These are phyloP conservation scores for Edaphochlamys debaryana DNA, from an alignment of 139 green algal species.

Conservation along the genomic window DNA sequence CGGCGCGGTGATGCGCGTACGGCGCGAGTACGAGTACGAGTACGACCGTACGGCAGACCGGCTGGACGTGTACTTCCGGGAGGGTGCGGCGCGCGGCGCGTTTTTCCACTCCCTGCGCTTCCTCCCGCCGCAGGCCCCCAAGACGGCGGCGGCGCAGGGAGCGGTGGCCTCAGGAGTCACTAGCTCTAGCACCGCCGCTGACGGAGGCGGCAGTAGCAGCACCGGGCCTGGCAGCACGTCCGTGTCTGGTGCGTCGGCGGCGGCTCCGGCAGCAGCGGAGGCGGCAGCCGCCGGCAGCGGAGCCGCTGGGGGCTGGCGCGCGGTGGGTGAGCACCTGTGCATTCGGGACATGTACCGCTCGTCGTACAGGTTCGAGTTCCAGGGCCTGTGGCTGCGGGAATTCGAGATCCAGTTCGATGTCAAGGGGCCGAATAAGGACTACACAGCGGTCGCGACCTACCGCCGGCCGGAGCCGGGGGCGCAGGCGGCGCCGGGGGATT, in stretches of 20 bases:
- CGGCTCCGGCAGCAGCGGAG: not conserved
- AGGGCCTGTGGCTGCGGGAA: not conserved
- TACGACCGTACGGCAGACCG: conserved; percentile 21
- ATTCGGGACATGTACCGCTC: conserved; percentile 25
- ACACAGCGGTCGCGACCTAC: conserved; percentile 1
- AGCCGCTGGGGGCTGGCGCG: not conserved
- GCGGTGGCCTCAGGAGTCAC: not conserved
- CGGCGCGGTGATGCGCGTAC: conserved; percentile 6
- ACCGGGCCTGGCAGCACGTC: too few relatives aligned
- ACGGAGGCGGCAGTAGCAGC: too few relatives aligned
- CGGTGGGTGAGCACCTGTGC: conserved; percentile 29
- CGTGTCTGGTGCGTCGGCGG: too few relatives aligned
- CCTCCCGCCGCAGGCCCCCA: not conserved
- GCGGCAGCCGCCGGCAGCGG: not conserved
- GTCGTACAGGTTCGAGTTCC: conserved; percentile 27
- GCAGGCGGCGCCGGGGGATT: too few relatives aligned
- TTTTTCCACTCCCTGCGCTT: conserved; percentile 31
- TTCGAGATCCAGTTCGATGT: conserved; percentile 23
- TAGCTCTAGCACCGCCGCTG: not conserved
- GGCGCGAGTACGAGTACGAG: conserved; percentile 17
- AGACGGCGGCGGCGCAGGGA: not conserved
- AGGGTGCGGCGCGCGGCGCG: not conserved
- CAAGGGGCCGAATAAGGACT: conserved; percentile 20
- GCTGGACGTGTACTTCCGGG: conserved; percentile 15
- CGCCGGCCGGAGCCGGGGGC: too few relatives aligned